Evolutionary conservation across 192 early-diverging fungal genomes (phyloP), one percentile per base, ranked within the genome.

Genomic region (Umbelopsis sp.): DNA sequence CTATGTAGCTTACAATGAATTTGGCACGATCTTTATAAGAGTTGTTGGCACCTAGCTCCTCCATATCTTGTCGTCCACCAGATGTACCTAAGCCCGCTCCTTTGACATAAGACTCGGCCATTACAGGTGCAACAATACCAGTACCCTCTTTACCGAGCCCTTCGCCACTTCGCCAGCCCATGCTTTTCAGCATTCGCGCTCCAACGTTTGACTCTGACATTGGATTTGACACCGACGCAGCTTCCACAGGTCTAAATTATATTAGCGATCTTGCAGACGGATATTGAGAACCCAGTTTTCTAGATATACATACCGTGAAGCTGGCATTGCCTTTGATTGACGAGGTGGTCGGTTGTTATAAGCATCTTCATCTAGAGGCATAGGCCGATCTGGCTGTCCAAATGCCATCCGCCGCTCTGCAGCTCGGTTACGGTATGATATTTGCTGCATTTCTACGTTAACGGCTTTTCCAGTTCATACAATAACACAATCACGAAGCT

Each of bases 101-200:
- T 50, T 80, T 74, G 15, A 73, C 68, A 61, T 86, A 82, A 3
- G 77, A 71, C 71, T 92, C 92, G 12, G 92, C 91, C 51, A 93
- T 89, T 23, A 98, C 90, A 15, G 97, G 97, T 46, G 94, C 89
- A 5, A 93, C 83, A 25, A 96, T 97, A 49, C 97, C 97, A 37
- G 82, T 75, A 9, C 94, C 92, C n/a, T 93, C 88, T 70, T 81
- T 84, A 0, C 97, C 97, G 21, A 98, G 80, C 45, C 96, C 95
- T 80, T 94, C 82, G 22, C 97, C 97, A 30, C 83, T 84, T 68
- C 85, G 86, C 86, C 91, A 98, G 20, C 96, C 96, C 92, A 95
- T 94, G 65, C 90, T 93, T 46, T 87, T 77, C 85, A 98, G 82
- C 87, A 96, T 88, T 9, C 82, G 80, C 49, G 80, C 85, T 1